Conservation (phyloP, 1,284 basidiomycete species). For the Sporisorium scitamineum region DNA sequence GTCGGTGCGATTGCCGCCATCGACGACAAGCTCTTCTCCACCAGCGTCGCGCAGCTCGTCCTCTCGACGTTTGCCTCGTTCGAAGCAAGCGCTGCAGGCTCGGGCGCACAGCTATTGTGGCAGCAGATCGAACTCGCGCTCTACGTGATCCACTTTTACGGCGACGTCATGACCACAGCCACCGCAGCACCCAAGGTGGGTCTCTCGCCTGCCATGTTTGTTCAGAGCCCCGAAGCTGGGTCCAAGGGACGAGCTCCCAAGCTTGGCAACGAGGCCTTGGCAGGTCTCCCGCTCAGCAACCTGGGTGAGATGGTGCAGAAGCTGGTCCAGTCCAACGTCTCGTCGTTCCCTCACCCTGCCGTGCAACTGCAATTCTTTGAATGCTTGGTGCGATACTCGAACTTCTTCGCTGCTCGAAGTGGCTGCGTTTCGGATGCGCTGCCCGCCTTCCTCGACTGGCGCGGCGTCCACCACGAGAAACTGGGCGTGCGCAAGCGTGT, state of each 20-base stretch:
- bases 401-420: constrained; percentile 90
- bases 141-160: constrained; percentile 91
- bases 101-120: constrained; percentile 78
- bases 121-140: constrained; percentile 92
- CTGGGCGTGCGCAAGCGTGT: constrained; percentile 80
- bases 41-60: constrained; percentile 79
- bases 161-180: constrained; percentile 74
- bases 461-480: constrained; percentile 87
- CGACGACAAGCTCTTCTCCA: constrained; percentile 82
- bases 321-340: constrained; percentile 85
- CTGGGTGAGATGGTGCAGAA: constrained; percentile 90
- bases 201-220: constrained; percentile 62
- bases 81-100: constrained; percentile 72
- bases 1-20: constrained; percentile 84
- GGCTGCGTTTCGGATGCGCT: constrained; percentile 78
- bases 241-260: constrained; percentile 59
- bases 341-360: constrained; percentile 83
- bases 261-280: constrained; percentile 52
- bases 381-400: constrained; percentile 87
- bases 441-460: constrained; percentile 88
- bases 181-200: constrained; percentile 62
- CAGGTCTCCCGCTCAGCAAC: constrained; percentile 79
- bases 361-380: constrained; percentile 97
- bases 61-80: constrained; percentile 80
- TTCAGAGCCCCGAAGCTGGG: constrained; percentile 55